Evolutionary conservation across 1,139 yeast species (phyloP).

Genomic region (Yamadazyma diospyri): DNA sequence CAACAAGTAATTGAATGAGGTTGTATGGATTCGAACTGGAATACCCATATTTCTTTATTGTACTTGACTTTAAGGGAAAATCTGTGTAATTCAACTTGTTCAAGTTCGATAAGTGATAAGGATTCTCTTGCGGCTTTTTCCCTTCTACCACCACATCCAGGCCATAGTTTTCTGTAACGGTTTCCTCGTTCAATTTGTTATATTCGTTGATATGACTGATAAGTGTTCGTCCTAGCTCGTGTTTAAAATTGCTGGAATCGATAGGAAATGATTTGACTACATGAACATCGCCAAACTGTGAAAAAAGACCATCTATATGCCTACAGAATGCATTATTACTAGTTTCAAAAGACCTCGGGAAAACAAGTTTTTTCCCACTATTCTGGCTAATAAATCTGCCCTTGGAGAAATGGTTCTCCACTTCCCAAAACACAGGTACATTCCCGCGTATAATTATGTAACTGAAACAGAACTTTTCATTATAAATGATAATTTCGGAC

Average conservation of each 20-base stretch:
- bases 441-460: slow-evolving; percentile 64
- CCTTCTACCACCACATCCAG: too few relatives aligned
- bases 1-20: slow-evolving; percentile 36
- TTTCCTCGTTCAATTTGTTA: slow-evolving; percentile 13
- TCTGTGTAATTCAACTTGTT: slow-evolving; percentile 18
- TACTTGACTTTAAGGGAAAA: slow-evolving; percentile 32
- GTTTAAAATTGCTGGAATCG: slow-evolving; percentile 34
- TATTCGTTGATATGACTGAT: slow-evolving; percentile 29
- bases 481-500: slow-evolving; percentile 59
- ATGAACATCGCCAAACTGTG: slow-evolving; percentile 64
- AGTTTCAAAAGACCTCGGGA: slow-evolving; percentile 60
- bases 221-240: slow-evolving; percentile 28
- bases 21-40: slow-evolving; percentile 35
- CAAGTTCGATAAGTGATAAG: not conserved
- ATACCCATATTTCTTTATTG: slow-evolving; percentile 37
- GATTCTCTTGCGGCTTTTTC: too few relatives aligned
- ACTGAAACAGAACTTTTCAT: slow-evolving; percentile 50
- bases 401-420: slow-evolving; percentile 44
- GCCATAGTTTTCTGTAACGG: not conserved
- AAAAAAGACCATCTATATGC: slow-evolving; percentile 55
- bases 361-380: slow-evolving; percentile 41
- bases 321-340: slow-evolving; percentile 62
- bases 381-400: slow-evolving; percentile 38
- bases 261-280: slow-evolving; percentile 52
- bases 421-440: slow-evolving; percentile 64